Evolutionary conservation across 192 early-diverging fungal genomes (phyloP).

Genomic region (Coemansia sp.): DNA sequence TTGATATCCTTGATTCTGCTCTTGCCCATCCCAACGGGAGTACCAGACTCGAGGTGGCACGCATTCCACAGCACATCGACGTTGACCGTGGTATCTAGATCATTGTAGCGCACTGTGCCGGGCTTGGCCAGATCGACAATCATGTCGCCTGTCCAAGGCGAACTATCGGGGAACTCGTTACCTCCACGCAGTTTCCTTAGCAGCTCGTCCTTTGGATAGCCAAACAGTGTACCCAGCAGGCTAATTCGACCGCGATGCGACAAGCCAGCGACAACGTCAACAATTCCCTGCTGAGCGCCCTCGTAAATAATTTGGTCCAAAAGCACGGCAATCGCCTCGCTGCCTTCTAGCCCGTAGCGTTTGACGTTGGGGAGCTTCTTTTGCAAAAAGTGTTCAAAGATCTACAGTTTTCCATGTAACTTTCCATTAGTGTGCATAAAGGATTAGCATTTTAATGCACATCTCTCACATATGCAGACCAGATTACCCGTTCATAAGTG

Average conservation of each 20-base stretch:
- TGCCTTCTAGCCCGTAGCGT: constrained; percentile 97
- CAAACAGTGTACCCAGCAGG: constrained; percentile 82
- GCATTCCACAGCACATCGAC: constrained; percentile 83
- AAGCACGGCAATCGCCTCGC: constrained; percentile 92
- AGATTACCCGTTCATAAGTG: neutral
- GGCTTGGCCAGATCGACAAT: constrained; percentile 86
- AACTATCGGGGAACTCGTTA: constrained; percentile 78
- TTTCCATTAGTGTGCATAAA: neutral
- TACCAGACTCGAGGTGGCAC: constrained; percentile 94
- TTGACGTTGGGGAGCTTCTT: constrained; percentile 96
- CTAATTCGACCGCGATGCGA: constrained; percentile 96
- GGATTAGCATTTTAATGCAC: neutral
- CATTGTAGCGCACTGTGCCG: constrained; percentile 73
- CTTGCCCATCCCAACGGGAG: constrained; percentile 95
- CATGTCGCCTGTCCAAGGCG: constrained; percentile 86
- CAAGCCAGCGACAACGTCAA: constrained; percentile 88
- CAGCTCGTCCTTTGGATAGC: constrained; percentile 78
- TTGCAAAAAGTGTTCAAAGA: constrained; percentile 97
- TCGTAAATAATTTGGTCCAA: constrained; percentile 82
- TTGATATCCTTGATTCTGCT: constrained; percentile 93
- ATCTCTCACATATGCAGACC: neutral
- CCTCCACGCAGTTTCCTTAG: constrained; percentile 97
- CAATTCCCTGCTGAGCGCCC: constrained; percentile 63
- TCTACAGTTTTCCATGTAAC: constrained; percentile 40
- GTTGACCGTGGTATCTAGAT: constrained; percentile 69